A percentile compares a stretch with the other conserved stretches of the same genome.
phyloP scores from a whole-genome alignment of 331 rosid species.

The Rosa hybrid region DNA sequence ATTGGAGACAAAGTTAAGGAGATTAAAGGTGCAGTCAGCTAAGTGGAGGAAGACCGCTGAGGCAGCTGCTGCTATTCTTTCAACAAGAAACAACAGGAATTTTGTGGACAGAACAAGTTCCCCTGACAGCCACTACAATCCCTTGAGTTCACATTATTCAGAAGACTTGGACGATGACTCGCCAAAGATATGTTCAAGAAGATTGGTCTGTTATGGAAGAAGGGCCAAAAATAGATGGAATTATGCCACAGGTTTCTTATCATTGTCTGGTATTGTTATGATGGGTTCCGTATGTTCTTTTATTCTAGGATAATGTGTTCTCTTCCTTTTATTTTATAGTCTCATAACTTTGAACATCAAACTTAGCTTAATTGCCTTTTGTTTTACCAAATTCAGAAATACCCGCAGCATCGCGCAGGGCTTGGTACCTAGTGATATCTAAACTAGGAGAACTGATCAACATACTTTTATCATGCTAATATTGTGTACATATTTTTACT shows the following conservation, averaged over 20 bases:
- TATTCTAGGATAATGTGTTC: no score
- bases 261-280: no score
- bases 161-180: conserved; percentile 86
- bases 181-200: conserved; percentile 82
- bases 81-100: conserved; percentile 62
- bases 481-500: no score
- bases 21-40: conserved; percentile 73
- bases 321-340: no score
- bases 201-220: conserved; percentile 87
- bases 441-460: no score
- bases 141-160: conserved; percentile 54
- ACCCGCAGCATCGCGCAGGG: no score
- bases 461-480: no score
- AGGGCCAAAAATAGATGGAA: conserved; percentile 49
- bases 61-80: conserved; percentile 76
- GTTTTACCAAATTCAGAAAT: no score
- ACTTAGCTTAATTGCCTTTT: no score
- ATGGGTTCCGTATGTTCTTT: no score
- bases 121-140: conserved; percentile 52
- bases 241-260: conserved; percentile 8
- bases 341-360: no score
- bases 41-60: conserved; percentile 94
- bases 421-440: no score
- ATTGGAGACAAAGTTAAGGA: conserved; percentile 73
- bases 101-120: conserved; percentile 43